Conservation (phyloP, 805 yeast genomes). For the Kodamaea restingae region DNA sequence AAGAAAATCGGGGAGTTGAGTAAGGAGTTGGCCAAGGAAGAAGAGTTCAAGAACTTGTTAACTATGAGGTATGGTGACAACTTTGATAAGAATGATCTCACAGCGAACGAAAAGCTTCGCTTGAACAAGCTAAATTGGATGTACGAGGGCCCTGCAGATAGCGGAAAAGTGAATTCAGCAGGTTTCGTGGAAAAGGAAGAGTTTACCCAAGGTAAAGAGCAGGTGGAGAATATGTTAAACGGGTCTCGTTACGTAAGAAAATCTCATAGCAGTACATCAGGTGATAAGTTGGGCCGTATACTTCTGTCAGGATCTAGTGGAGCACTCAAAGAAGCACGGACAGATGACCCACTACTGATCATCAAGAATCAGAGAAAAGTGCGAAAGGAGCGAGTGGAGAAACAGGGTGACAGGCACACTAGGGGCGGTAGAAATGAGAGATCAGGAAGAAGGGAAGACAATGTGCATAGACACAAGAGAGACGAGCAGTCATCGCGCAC, state of each 20-base stretch:
- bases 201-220: conserved; percentile 29
- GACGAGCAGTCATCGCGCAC: neutral
- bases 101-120: conserved; percentile 26
- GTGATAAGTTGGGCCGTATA: conserved; percentile 11
- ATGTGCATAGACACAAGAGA: neutral
- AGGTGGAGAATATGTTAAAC: conserved; percentile 49
- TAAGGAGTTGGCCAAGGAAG: conserved; percentile 58
- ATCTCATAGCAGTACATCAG: conserved; percentile 1
- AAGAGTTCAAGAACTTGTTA: conserved; percentile 54
- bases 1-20: conserved; percentile 59
- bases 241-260: conserved; percentile 28
- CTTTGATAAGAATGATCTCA: conserved; percentile 20
- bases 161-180: conserved; percentile 27
- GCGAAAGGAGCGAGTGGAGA: conserved; percentile 1
- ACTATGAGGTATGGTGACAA: conserved; percentile 43
- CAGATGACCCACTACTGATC: conserved; percentile 50
- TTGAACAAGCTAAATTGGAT: conserved; percentile 74
- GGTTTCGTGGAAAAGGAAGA: conserved; percentile 35
- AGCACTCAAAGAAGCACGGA: conserved; percentile 16
- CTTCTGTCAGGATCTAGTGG: conserved; percentile 16
- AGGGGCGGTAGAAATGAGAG: neutral
- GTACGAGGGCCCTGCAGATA: conserved; percentile 56
- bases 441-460: neutral
- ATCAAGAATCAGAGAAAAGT: conserved; percentile 27
- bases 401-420: conserved; percentile 9